Percentiles rank a stretch among this genome's conserved stretches.
Conservation (phyloP, 1,139 yeast species). For the Magnusiomyces suaveolens region DNA sequence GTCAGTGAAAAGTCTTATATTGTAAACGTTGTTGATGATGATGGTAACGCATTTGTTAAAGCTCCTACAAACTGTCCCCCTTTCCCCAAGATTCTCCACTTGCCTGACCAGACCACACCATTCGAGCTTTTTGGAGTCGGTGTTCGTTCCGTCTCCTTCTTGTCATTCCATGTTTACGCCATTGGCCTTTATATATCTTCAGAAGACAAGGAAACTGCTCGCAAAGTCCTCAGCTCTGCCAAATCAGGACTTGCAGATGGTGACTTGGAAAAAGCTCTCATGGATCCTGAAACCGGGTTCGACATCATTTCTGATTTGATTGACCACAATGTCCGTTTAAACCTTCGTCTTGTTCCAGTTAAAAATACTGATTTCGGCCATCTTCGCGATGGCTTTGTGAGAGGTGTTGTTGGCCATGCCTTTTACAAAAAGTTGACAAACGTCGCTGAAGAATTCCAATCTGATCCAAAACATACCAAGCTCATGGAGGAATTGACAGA, state of each 20-base stretch:
- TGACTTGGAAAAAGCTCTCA: conserved; percentile 48
- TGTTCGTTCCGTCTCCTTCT: conserved; percentile 68
- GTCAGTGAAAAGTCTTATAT: neutral
- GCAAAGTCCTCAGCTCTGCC: conserved; percentile 16
- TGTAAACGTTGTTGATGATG: conserved; percentile 5
- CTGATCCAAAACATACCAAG: conserved; percentile 5
- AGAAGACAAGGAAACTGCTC: conserved; percentile 43
- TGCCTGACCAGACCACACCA: conserved; percentile 17
- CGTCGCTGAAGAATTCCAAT: conserved; percentile 14
- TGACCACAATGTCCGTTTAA: conserved; percentile 50
- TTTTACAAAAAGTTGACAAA: conserved; percentile 33
- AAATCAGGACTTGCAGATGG: neutral
- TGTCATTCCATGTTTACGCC: conserved; percentile 79
- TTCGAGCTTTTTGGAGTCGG: conserved; percentile 67
- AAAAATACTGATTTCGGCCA: conserved; percentile 86
- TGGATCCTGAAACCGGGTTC: conserved; percentile 47
- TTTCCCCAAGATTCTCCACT: conserved; percentile 8
- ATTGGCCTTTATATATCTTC: conserved; percentile 67
- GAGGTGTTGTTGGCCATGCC: conserved; percentile 57
- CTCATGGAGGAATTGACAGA: conserved; percentile 23
- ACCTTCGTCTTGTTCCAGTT: conserved; percentile 72
- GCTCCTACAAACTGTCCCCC: conserved; percentile 15
- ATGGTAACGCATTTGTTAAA: conserved; percentile 12
- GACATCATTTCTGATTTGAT: conserved; percentile 48
- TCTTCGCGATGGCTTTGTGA: conserved; percentile 77